Evolutionary conservation across 2,329 filamentous ascomycete species (phyloP).

Genomic region (Raffaelea albimanens): DNA sequence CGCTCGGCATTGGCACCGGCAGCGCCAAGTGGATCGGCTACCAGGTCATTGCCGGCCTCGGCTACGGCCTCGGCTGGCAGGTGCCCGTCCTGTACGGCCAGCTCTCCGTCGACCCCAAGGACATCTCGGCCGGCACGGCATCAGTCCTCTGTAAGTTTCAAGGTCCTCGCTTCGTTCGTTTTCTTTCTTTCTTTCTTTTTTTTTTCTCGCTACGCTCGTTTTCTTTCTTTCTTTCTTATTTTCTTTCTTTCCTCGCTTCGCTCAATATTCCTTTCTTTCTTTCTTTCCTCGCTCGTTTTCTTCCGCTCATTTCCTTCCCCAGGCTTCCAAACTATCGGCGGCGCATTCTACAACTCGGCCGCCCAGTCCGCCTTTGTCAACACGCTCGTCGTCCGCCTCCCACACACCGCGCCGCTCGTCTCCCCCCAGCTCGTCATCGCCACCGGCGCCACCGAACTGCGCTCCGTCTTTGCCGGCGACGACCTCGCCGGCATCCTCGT

Average conservation of each 20-base stretch:
- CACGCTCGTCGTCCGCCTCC: conserved; percentile 6
- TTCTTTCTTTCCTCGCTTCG: too few relatives aligned
- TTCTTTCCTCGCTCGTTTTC: too few relatives aligned
- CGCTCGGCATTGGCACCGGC: conserved; percentile 18
- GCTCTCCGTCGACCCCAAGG: conserved; percentile 38
- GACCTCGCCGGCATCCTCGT: background rate
- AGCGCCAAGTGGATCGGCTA: conserved; percentile 28
- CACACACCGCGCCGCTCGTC: background rate
- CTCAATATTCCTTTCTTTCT: too few relatives aligned
- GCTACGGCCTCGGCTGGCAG: conserved; percentile 9
- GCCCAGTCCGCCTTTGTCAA: conserved; percentile 8
- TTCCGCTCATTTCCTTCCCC: conserved; percentile 14
- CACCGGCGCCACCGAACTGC: conserved; percentile 1
- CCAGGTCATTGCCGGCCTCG: conserved; percentile 9
- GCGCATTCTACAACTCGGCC: conserved; percentile 27
- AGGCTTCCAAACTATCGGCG: conserved; percentile 56
- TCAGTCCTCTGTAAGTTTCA: conserved; percentile 21
- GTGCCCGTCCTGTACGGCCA: conserved; percentile 33
- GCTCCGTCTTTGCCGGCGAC: background rate
- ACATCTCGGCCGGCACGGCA: conserved; percentile 28
- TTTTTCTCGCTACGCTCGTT: too few relatives aligned
- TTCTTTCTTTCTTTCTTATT: conserved; percentile 21
- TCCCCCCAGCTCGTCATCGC: background rate
- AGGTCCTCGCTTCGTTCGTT: too few relatives aligned
- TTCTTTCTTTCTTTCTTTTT: too few relatives aligned